Percentiles rank a stretch among this genome's conserved stretches.
These are phyloP conservation scores for Aspergillus brunneoviolaceus DNA, from an alignment of 2,329 filamentous ascomycete genomes.

Conservation along the genomic window DNA sequence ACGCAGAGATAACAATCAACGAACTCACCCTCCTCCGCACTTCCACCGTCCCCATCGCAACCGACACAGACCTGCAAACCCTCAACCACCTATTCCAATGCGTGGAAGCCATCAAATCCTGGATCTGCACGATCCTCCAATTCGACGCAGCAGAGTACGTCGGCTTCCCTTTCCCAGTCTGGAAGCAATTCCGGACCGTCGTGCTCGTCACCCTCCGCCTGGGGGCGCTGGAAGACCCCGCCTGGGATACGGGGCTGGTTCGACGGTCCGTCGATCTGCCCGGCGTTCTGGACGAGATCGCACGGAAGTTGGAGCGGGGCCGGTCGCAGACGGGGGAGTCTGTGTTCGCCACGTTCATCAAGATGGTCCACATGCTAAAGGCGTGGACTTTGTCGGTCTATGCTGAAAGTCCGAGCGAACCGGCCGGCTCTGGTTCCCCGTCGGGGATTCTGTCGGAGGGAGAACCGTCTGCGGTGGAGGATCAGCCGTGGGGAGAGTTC, in stretches of 20 bases:
- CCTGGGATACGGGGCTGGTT: constrained; percentile 27
- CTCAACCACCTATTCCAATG: constrained; percentile 23
- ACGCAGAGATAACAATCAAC: constrained; percentile 25
- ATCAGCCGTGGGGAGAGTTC: too few species aligned
- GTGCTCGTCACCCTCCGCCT: constrained; percentile 25
- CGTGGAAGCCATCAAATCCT: constrained; percentile 23
- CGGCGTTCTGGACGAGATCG: constrained; percentile 22
- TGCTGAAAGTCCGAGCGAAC: too few species aligned
- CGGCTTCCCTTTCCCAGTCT: constrained; percentile 21
- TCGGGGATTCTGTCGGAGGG: too few species aligned
- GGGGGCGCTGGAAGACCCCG: constrained; percentile 26
- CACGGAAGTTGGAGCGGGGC: neutral
- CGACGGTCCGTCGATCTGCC: constrained; percentile 27
- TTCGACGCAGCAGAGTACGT: constrained; percentile 15
- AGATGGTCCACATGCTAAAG: neutral
- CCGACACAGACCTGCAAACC: constrained; percentile 22
- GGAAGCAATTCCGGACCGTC: constrained; percentile 24
- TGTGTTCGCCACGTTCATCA: neutral
- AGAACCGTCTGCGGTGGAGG: too few species aligned
- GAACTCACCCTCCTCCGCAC: constrained; percentile 18
- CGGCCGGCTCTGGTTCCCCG: too few species aligned
- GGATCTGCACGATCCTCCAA: constrained; percentile 22
- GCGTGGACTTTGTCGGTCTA: too few species aligned
- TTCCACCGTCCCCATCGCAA: constrained; percentile 11
- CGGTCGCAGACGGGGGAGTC: neutral